These are phyloP conservation scores for Protomyces lactucae-debilis DNA, from an alignment of 1,139 yeast genomes.

Conservation along the genomic window DNA sequence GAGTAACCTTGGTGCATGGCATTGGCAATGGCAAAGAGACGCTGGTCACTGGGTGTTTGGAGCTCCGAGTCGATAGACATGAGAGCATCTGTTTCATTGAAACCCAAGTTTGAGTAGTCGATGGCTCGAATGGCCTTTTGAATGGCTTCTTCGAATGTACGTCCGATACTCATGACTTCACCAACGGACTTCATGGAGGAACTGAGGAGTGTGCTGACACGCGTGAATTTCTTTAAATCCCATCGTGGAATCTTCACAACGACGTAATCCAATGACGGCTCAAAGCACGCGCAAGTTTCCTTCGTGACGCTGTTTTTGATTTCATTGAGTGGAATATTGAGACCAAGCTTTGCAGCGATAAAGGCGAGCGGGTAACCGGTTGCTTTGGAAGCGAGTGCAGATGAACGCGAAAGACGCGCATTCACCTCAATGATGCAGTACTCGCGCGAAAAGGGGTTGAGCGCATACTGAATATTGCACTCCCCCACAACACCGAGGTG, in stretches of 20 bases:
- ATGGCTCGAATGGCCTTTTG: slow-evolving; percentile 97
- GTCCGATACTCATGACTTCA: slow-evolving; percentile 97
- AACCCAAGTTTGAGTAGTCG: slow-evolving; percentile 91
- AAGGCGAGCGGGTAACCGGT: slow-evolving; percentile 98
- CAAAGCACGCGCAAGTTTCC: slow-evolving; percentile 94
- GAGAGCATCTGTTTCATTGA: slow-evolving; percentile 78
- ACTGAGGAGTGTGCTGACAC: slow-evolving; percentile 81
- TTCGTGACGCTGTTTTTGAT: slow-evolving; percentile 91
- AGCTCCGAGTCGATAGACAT: slow-evolving; percentile 86
- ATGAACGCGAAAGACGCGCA: slow-evolving; percentile 95
- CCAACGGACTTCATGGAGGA: slow-evolving; percentile 99
- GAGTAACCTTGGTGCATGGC: slow-evolving; percentile 75
- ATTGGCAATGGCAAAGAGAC: slow-evolving; percentile 93
- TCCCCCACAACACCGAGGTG: slow-evolving; percentile 99
- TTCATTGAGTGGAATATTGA: slow-evolving; percentile 87
- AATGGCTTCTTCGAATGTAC: slow-evolving; percentile 96
- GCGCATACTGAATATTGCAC: slow-evolving; percentile 96
- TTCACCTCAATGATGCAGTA: slow-evolving; percentile 97
- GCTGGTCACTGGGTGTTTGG: slow-evolving; percentile 93
- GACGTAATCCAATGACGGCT: slow-evolving; percentile 94
- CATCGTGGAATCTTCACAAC: slow-evolving; percentile 98
- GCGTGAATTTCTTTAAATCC: slow-evolving; percentile 93
- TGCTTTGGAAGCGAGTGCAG: slow-evolving; percentile 97
- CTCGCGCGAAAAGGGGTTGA: slow-evolving; percentile 89
- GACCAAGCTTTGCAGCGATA: slow-evolving; percentile 95